Base-by-base conservation (phyloP, 1,284 basidiomycete species). In the Boletellus deceptivus region DNA sequence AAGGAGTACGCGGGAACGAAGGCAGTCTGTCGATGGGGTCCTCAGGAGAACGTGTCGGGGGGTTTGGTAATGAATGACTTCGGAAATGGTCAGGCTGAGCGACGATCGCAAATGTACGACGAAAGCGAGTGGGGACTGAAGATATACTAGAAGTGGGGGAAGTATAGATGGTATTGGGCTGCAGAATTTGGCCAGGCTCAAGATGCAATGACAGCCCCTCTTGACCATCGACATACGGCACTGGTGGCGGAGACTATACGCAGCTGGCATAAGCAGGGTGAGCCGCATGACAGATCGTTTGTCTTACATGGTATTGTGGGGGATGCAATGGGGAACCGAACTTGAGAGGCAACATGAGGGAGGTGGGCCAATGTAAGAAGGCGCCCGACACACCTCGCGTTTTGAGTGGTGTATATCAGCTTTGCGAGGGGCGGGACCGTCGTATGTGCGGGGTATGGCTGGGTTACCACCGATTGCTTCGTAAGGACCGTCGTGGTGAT, bases 401-500 rank as follows among this genome's bases (percentile, higher is more conserved):
- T 20, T 45, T 37, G 35, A 14, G 27, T 35, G 33, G 22, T 17
- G 43, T 33, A 14, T 22, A 14, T 43, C 55, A 10, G 14, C 44
- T 43, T 49, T 35, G 38, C 44, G 55, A 34, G 53, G 18, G 25
- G 43, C n/a, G 43, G 45, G 34, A 35, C n/a, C n/a, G 16, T 17
- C 34, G 13, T 35, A 9, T 7, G 16, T n/a, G 34, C 11, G 11
- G 29, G 29, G 11, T 13, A 31, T 31, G 44, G 48, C 46, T n/a
- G 56, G 49, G 14, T 48, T 54, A 49, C n/a, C 50, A 18, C 47
- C 51, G 43, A 76, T 74, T 3, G 76, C 81, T 58, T 90, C 84
- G 59, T 89, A 89, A 20, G 84, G 86, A 0, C 86, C 81, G 40
- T 72, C 72, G 56, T 88, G 83, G 62, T 89, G 86, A 55, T 84